Evolutionary conservation across 805 yeast species (phyloP).

Genomic region (Komagataella pseudopastoris): DNA sequence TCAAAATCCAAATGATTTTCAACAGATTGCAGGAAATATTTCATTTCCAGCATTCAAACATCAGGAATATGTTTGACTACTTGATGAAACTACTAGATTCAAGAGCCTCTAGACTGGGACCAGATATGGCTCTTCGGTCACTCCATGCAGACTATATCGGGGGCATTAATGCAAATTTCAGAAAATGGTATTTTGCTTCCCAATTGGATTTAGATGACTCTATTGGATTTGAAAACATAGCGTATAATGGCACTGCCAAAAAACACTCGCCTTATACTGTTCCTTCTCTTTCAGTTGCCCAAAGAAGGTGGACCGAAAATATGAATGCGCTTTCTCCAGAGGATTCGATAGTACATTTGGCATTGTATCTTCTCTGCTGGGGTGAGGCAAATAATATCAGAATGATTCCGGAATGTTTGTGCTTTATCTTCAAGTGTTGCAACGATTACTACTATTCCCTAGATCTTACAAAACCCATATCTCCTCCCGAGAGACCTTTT

Average conservation of each 20-base stretch:
- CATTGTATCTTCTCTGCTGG: constrained; percentile 53
- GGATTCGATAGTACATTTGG: constrained; percentile 54
- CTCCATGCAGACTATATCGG: constrained; percentile 89
- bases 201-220: constrained; percentile 66
- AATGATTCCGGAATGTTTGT: constrained; percentile 34
- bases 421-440: constrained; percentile 46
- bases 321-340: constrained; percentile 41
- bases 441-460: constrained; percentile 25
- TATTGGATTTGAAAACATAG: neutral
- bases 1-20: constrained; percentile 33
- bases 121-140: constrained; percentile 55
- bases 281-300: constrained; percentile 20
- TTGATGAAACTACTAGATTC: constrained; percentile 76
- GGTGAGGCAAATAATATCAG: constrained; percentile 64
- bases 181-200: constrained; percentile 88
- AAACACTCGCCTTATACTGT: neutral
- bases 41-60: constrained; percentile 77
- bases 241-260: neutral
- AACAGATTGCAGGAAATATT: constrained; percentile 43
- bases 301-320: constrained; percentile 61
- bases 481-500: constrained; percentile 14
- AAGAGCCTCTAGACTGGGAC: constrained; percentile 66
- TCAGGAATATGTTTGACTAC: constrained; percentile 70
- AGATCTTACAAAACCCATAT: constrained; percentile 25
- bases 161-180: constrained; percentile 75